Evolutionary conservation across 805 yeast genomes (phyloP), one percentile per base, ranked within the genome.

Genomic region (Starmera dryadoides): DNA sequence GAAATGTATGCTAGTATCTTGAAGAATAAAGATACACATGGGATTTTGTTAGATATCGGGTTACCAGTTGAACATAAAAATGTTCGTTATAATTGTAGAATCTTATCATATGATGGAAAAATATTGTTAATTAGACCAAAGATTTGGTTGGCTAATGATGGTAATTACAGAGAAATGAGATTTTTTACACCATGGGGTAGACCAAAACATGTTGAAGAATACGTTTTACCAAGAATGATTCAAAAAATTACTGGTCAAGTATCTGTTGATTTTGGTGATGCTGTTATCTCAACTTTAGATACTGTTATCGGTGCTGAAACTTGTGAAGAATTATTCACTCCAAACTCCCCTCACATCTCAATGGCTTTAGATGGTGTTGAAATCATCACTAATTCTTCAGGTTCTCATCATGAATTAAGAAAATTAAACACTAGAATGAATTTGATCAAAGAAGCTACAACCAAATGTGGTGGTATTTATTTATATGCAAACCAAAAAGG

Each of bases 351-450:
- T 3, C 96, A 91, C 60, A 85, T 93, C 40, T 77, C 78, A 16
- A 80, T 91, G 86, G 76, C 96, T 0, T 66, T 93, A 26, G 97
- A 88, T 59, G 99, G 99, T 33, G 95, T 91, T n/a, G 99, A 93
- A 61, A 89, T 93, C 52, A 73, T 93, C 56, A 88, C 97, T 33
- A 93, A 93, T 58, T 87, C 97, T 0, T 81, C 94, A 5, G 99
- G 99, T 2, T 84, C 95, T n/a, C 99, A 93, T 57, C 99, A 93
- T 58, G 97, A 93, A 64, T 71, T 93, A 46, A 71, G 98, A 45
- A 93, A 93, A 57, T 71, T 94, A 47, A 77, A 91, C 63, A 79
- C 86, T 6, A 75, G 99, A 52, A 68, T 93, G 66, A 75, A 82
- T 41, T 70, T 93, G 55, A 93, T 93, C 49, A 75, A 79, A 14